Evolutionary conservation across 2,329 filamentous ascomycete genomes (phyloP).

Genomic region (Pseudogymnoascus sp.): DNA sequence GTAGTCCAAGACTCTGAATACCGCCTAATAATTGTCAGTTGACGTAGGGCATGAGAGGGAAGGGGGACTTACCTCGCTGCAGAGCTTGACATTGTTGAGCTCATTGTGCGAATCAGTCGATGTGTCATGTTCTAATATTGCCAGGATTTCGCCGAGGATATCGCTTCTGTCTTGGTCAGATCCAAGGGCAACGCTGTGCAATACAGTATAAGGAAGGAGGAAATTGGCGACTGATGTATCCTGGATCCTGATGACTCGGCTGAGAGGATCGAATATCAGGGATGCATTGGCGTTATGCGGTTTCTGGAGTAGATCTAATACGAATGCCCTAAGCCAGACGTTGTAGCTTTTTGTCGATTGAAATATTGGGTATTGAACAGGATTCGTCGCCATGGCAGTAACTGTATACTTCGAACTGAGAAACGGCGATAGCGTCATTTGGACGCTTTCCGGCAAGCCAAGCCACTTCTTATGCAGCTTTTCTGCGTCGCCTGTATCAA

Average conservation of each 20-base stretch:
- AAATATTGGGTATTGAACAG: conserved; percentile 65
- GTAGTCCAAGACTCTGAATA: conserved; percentile 89
- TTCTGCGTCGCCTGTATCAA: conserved; percentile 42
- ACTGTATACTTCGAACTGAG: conserved; percentile 76
- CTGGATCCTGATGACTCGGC: conserved; percentile 75
- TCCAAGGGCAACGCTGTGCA: conserved; percentile 76
- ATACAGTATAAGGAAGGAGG: conserved; percentile 75
- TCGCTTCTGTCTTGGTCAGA: conserved; percentile 54
- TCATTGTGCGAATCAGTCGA: conserved; percentile 49
- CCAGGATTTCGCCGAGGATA: conserved; percentile 66
- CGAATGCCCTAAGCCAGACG: conserved; percentile 74
- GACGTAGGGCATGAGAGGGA: background rate
- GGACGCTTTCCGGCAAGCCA: conserved; percentile 65
- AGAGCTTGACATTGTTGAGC: conserved; percentile 71
- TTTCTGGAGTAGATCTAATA: conserved; percentile 73
- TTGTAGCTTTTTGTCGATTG: conserved; percentile 59
- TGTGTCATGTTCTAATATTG: conserved; percentile 56
- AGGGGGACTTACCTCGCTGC: conserved; percentile 63
- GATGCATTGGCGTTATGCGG: conserved; percentile 67
- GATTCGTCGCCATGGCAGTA: conserved; percentile 47
- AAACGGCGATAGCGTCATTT: conserved; percentile 82
- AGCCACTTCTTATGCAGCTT: conserved; percentile 69
- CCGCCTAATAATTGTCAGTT: conserved; percentile 50
- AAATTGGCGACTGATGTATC: conserved; percentile 83
- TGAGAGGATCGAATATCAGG: conserved; percentile 73